Percentiles rank a stretch among this genome's conserved stretches.
Conservation (phyloP, 2,329 filamentous ascomycete genomes). For the Nannizzia gypsea region DNA sequence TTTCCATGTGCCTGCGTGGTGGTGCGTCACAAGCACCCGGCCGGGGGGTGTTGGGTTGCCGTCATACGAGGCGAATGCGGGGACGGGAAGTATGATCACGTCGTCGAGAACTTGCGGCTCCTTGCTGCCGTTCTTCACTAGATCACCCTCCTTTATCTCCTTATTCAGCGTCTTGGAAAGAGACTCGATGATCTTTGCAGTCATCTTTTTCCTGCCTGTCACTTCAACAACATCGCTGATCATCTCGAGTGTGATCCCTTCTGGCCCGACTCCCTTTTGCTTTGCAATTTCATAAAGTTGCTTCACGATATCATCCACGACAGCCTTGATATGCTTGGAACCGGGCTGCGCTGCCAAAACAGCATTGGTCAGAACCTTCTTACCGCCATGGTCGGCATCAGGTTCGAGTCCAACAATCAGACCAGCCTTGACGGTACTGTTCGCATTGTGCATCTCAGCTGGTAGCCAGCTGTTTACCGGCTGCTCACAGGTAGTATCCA, state of each 20-base stretch:
- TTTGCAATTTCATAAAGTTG: conserved; percentile 15
- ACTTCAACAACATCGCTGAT: conserved; percentile 21
- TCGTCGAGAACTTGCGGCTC: conserved; percentile 18
- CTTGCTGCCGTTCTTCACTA: conserved; percentile 16
- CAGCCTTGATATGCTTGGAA: conserved; percentile 15
- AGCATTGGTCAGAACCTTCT: conserved; percentile 19
- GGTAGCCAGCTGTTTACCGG: conserved; percentile 30
- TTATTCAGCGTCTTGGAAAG: conserved; percentile 13
- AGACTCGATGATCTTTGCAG: conserved; percentile 16
- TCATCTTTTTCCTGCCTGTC: conserved; percentile 22
- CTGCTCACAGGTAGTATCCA: conserved; percentile 28
- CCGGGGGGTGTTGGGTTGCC: conserved; percentile 15
- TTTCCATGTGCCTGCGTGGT: conserved; percentile 13
- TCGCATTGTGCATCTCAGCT: conserved; percentile 17
- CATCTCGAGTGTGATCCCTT: conserved; percentile 18
- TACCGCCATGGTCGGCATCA: conserved; percentile 16
- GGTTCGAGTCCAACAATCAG: conserved; percentile 33
- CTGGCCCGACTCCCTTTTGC: conserved; percentile 12
- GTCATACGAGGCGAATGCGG: conserved; percentile 20
- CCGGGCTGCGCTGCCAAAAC: conserved; percentile 16
- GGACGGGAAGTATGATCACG: conserved; percentile 20
- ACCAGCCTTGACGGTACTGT: conserved; percentile 14
- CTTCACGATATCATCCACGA: conserved; percentile 16
- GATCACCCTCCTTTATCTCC: conserved; percentile 18
- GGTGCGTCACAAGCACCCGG: conserved; percentile 9